Conservation (phyloP, 2,329 filamentous ascomycete genomes). For the Xylaria digitata region DNA sequence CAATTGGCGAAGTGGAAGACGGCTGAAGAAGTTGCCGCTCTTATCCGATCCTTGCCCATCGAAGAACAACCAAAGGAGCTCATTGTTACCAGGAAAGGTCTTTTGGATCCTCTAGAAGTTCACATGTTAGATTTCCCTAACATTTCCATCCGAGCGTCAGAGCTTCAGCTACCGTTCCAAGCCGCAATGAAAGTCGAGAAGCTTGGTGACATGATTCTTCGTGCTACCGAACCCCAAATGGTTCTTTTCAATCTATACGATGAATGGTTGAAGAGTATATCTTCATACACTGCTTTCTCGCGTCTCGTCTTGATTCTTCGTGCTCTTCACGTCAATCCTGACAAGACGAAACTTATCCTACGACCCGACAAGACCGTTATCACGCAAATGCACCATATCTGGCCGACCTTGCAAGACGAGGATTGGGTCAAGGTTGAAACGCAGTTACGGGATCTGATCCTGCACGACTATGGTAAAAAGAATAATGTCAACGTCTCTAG, state of each 20-base stretch:
- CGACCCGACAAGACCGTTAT: constrained; percentile 98
- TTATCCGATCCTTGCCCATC: constrained; percentile 93
- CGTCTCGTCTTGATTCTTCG: constrained; percentile 92
- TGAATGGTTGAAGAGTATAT: constrained; percentile 98
- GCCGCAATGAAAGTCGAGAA: constrained; percentile 99
- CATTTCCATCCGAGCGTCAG: constrained; percentile 97
- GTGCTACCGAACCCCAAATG: constrained; percentile 99
- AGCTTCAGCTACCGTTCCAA: constrained; percentile 97
- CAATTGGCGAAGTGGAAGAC: constrained; percentile 99
- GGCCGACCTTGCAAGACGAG: constrained; percentile 92
- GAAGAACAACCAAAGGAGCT: constrained; percentile 99
- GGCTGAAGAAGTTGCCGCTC: constrained; percentile 97
- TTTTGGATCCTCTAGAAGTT: constrained; percentile 95
- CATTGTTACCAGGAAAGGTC: constrained; percentile 96
- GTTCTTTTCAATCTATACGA: constrained; percentile 99
- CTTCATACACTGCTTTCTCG: constrained; percentile 98
- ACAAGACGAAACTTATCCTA: constrained; percentile 96
- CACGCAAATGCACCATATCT: constrained; percentile 98
- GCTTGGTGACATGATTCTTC: constrained; percentile 97
- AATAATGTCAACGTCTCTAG: constrained; percentile 99
- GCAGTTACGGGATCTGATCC: constrained; percentile 90
- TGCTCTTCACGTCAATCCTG: constrained; percentile 95
- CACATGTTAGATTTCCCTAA: constrained; percentile 98
- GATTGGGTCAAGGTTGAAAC: constrained; percentile 99
- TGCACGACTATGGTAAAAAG: constrained; percentile 99